Evolutionary conservation across 2,329 filamentous ascomycete species (phyloP), one percentile per base, ranked within the genome.

Genomic region (Huntiella bhutanensis): DNA sequence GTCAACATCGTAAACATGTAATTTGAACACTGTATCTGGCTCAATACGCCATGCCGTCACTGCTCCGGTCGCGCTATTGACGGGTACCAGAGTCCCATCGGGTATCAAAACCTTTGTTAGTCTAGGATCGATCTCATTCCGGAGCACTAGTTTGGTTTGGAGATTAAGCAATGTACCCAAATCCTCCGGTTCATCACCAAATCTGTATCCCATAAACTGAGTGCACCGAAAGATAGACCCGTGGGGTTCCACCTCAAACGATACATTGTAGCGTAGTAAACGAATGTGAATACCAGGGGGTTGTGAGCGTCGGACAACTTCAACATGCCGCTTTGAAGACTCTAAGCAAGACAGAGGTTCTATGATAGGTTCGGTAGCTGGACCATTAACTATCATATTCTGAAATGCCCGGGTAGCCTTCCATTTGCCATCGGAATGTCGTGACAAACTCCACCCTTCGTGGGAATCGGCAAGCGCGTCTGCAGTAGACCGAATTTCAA

Each of bases 1-100:
- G 49, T 80, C 69, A 0, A 80, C 54, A 0, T 55, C 52, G 51
- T 71, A 79, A 0, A 58, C 52, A 40, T 73, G 65, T 4, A 58
- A 8, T 8, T 28, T 28, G 8, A 28, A 28, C 22, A 8, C 22
- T 3, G 5, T 28, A 3, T 28, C 6, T 28, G 22, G 22, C 5
- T 7, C 1, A 28, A 28, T 28, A 8, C 22, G 22, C 22, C 22
- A 28, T 8, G 6, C 22, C 5, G 8, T 8, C 8, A 28, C 22
- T 8, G 2, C 22, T 3, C 22, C 22, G 6, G 2, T 28, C 5
- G 22, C 22, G 22, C 22, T 8, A 4, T 28, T 8, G 4, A 28
- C 22, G 3, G 22, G 22, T 8, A 8, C 8, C 7, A 28, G 22
- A 28, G 22, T 28, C 6, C 42, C 42, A 37, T 43, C 36, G n/a